phyloP scores from a whole-genome alignment of 495 filamentous ascomycete species.

The Xylaria sp. region DNA sequence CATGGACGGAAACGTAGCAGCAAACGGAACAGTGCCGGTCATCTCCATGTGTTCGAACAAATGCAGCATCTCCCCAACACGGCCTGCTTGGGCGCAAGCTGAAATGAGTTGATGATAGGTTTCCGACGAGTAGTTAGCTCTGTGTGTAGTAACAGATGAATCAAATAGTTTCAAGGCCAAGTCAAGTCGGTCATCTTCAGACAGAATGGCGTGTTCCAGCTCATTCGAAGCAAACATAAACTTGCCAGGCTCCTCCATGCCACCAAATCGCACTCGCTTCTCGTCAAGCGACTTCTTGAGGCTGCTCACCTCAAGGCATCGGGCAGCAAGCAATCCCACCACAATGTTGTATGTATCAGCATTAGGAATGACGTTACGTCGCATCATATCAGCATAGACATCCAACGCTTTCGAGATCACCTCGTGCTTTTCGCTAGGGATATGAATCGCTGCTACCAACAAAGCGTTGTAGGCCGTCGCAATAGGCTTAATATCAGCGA shows the following conservation, averaged over 20 bases:
- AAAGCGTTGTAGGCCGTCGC: conserved; percentile 89
- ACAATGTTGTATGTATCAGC: conserved; percentile 85
- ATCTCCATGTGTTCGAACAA: conserved; percentile 90
- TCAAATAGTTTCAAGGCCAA: conserved; percentile 87
- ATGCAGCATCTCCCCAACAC: conserved; percentile 84
- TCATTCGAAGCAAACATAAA: conserved; percentile 91
- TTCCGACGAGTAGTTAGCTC: conserved; percentile 63
- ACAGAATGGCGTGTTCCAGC: conserved; percentile 79
- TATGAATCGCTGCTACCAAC: conserved; percentile 78
- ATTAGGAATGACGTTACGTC: conserved; percentile 80
- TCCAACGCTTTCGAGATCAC: conserved; percentile 88
- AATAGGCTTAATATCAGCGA: conserved; percentile 76
- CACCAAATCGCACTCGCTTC: conserved; percentile 79
- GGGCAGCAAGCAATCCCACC: conserved; percentile 78
- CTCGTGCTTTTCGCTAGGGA: conserved; percentile 74
- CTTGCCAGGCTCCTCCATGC: conserved; percentile 82
- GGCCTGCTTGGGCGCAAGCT: conserved; percentile 80
- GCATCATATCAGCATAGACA: conserved; percentile 95
- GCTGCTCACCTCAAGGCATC: conserved; percentile 73
- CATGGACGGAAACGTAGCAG: conserved; percentile 87
- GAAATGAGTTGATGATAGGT: conserved; percentile 82
- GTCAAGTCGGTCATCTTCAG: conserved; percentile 83
- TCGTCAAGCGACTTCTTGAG: conserved; percentile 75
- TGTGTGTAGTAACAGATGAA: conserved; percentile 68
- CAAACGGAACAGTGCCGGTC: conserved; percentile 71